Conservation (phyloP, 2,329 filamentous ascomycete species). For the Trichocomaceae sp. region DNA sequence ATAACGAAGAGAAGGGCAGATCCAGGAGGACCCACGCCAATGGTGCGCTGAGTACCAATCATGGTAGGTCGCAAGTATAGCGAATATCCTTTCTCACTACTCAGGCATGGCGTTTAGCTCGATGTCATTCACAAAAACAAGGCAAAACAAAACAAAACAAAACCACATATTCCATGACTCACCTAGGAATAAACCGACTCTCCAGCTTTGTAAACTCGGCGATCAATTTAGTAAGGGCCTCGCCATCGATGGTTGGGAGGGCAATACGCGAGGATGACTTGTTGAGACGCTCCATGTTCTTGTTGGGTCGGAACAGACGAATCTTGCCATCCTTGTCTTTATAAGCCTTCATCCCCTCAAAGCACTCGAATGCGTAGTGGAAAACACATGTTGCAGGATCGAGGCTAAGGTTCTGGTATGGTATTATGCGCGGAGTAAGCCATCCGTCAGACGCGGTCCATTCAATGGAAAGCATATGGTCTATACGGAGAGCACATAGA, state of each 20-base stretch:
- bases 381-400: slow-evolving; percentile 96
- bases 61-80: slow-evolving; percentile 93
- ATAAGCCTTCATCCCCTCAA: slow-evolving; percentile 99
- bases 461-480: slow-evolving; percentile 95
- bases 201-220: slow-evolving; percentile 73
- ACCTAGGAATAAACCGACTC: slow-evolving; percentile 79
- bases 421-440: slow-evolving; percentile 73
- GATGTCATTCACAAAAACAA: background rate
- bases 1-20: slow-evolving; percentile 92
- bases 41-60: slow-evolving; percentile 92
- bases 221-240: slow-evolving; percentile 73
- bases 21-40: slow-evolving; percentile 86
- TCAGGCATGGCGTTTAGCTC: background rate
- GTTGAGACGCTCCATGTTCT: slow-evolving; percentile 94
- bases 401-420: slow-evolving; percentile 94
- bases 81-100: slow-evolving; percentile 69
- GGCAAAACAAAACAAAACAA: too few relatives aligned
- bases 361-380: slow-evolving; percentile 97
- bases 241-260: slow-evolving; percentile 73
- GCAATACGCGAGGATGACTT: slow-evolving; percentile 87
- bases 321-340: slow-evolving; percentile 73
- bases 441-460: slow-evolving; percentile 84
- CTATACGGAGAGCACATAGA: slow-evolving; percentile 41
- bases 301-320: slow-evolving; percentile 86
- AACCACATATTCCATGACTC: slow-evolving; percentile 27